Evolutionary conservation across 768 basidiomycete species (phyloP), one percentile per base, ranked within the genome.

Genomic region (Pleurotus tuoliensis): DNA sequence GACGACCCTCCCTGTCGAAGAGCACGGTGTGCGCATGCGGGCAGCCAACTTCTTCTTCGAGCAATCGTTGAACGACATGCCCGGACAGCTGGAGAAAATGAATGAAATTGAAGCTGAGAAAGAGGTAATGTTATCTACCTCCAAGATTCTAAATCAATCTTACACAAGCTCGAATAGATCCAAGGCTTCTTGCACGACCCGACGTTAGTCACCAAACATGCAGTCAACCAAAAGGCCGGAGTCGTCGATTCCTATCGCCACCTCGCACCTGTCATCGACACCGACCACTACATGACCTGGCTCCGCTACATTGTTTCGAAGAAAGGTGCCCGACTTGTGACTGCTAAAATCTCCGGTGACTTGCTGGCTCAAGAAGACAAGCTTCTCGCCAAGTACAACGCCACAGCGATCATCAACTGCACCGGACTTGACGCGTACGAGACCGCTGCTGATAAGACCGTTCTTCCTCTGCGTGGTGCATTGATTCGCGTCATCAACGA

Each of bases 401-500:
- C 67, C 5, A 61, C 66, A 34, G 66, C 65, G 44, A 67, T 75
- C 57, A 66, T 76, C 46, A 70, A 76, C 58, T 69, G 68, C 18
- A 71, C 71, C 5, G 75, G 74, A 5, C 66, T 76, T 24, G 63
- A 65, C 4, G 64, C 66, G 13, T 57, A 61, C 13, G 63, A 69
- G 24, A 66, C 72, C 27, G 74, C 73, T 0, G 66, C 61, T 7
- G 75, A 76, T 60, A 47, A 61, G 27, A 66, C 64, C 3, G 66
- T 68, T 5, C 72, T 71, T 58, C 74, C 73, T 8, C 67, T 74
- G 4, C 70, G 74, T 7, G 74, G 74, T 4, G 73, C 69, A 7
- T 67, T 72, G 34, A 64, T 73, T 34, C 68, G 69, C 12, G 68
- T 73, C 11, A 59, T 74, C 46, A 74, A 71, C 59, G 67, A 71